A percentile compares a stretch with the other conserved stretches of the same genome.
phyloP scores from a whole-genome alignment of 139 green algal species.

The Ettlia oleoabundans region DNA sequence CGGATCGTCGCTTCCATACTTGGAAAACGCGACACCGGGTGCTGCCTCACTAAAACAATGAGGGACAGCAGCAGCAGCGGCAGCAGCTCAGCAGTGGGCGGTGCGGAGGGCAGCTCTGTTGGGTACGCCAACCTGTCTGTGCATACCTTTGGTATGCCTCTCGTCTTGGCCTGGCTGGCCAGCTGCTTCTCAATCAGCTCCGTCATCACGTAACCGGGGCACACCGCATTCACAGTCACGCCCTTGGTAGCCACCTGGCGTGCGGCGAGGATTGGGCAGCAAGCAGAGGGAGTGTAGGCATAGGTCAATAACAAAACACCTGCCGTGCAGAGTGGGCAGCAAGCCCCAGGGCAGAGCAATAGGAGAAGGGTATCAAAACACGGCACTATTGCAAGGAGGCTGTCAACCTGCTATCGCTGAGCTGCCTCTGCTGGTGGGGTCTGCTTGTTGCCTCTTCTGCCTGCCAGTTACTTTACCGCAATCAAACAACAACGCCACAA shows the following conservation, averaged over 20 bases:
- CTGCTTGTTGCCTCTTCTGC: no score
- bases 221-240: conserved; percentile 52
- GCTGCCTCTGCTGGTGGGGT: no score
- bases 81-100: not conserved
- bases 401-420: not conserved
- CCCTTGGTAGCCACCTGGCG: conserved; percentile 63
- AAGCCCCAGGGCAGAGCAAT: no score
- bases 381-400: no score
- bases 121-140: not conserved
- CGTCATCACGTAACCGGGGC: conserved; percentile 61
- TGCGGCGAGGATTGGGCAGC: not conserved
- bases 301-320: not conserved
- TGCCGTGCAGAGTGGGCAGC: not conserved
- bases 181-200: conserved; percentile 79
- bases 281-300: not conserved
- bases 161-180: conserved; percentile 67
- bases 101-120: no score
- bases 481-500: no score
- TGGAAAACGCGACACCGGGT: not conserved
- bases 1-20: no score
- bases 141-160: conserved; percentile 69
- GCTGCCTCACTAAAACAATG: no score
- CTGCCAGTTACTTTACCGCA: no score
- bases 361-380: no score
- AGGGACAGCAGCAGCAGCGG: conserved; percentile 3